These are phyloP conservation scores for Didymella arachidicola DNA, from an alignment of 2,329 filamentous ascomycete genomes.

Conservation along the genomic window DNA sequence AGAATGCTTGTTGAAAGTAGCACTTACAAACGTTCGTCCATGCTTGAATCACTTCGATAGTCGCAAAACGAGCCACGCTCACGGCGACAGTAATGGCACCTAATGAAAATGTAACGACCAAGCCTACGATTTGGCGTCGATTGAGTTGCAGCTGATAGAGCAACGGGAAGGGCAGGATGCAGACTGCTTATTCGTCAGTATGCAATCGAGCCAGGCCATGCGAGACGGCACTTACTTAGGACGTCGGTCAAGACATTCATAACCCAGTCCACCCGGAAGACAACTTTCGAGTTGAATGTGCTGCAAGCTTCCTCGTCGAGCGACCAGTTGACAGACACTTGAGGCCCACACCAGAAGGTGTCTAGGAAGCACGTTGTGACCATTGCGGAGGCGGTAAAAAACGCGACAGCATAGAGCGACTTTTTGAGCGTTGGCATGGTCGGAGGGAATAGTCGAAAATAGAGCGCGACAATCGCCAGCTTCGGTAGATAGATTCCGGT, in stretches of 20 bases:
- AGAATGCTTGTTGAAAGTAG: neutral
- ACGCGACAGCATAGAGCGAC: constrained; percentile 18
- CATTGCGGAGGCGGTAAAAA: constrained; percentile 26
- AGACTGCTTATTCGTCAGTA: constrained; percentile 22
- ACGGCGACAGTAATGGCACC: constrained; percentile 34
- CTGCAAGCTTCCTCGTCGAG: constrained; percentile 26
- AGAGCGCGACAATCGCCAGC: constrained; percentile 27
- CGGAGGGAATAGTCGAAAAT: constrained; percentile 27
- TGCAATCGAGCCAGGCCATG: neutral
- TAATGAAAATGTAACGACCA: constrained; percentile 34
- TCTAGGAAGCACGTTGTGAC: constrained; percentile 27
- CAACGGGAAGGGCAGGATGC: constrained; percentile 34
- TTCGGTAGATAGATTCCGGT: constrained; percentile 32
- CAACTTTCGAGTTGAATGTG: constrained; percentile 30
- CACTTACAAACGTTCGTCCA: constrained; percentile 39
- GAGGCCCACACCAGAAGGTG: constrained; percentile 30
- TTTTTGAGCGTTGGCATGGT: constrained; percentile 31
- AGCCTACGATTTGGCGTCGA: constrained; percentile 32
- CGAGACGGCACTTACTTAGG: constrained; percentile 16
- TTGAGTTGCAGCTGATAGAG: constrained; percentile 31
- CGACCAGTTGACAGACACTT: constrained; percentile 34
- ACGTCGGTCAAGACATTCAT: constrained; percentile 26
- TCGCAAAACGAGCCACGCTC: constrained; percentile 32
- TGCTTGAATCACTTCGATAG: constrained; percentile 32
- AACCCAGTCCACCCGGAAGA: constrained; percentile 29